Conservation (phyloP, 192 early-diverging fungal genomes). For the Entomortierella lignicola region DNA sequence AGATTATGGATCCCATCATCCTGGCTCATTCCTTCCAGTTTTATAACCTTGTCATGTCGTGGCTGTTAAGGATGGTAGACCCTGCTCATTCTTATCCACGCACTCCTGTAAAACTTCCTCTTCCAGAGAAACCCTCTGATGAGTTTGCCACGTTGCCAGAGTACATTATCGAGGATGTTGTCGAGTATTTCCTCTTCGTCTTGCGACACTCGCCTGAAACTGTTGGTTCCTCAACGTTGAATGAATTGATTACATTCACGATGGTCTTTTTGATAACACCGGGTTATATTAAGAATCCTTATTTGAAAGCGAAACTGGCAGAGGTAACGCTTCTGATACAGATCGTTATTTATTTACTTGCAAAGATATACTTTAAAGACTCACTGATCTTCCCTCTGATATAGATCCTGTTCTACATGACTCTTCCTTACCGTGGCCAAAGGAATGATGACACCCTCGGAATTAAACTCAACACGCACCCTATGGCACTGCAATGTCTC, state of each 20-base stretch:
- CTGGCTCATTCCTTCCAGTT: constrained; percentile 78
- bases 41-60: constrained; percentile 91
- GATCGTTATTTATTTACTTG: not conserved
- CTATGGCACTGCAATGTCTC: constrained; percentile 78
- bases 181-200: constrained; percentile 82
- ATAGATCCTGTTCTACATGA: constrained; percentile 85
- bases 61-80: constrained; percentile 83
- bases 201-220: constrained; percentile 61
- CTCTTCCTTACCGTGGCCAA: constrained; percentile 68
- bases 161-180: constrained; percentile 91
- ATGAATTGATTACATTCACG: constrained; percentile 72
- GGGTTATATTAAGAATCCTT: constrained; percentile 90
- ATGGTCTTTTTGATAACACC: constrained; percentile 86
- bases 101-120: constrained; percentile 58
- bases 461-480: constrained; percentile 75
- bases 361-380: not conserved
- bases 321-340: constrained; percentile 69
- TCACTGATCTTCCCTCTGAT: not conserved
- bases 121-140: constrained; percentile 66
- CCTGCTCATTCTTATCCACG: constrained; percentile 60
- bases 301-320: constrained; percentile 93
- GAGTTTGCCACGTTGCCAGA: constrained; percentile 88
- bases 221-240: constrained; percentile 48
- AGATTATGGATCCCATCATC: constrained; percentile 78
- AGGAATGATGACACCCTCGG: constrained; percentile 72